Percentiles rank a stretch among this genome's conserved stretches.
Conservation (phyloP, 2,329 filamentous ascomycete genomes). For the Hymenoscyphus infarciens region DNA sequence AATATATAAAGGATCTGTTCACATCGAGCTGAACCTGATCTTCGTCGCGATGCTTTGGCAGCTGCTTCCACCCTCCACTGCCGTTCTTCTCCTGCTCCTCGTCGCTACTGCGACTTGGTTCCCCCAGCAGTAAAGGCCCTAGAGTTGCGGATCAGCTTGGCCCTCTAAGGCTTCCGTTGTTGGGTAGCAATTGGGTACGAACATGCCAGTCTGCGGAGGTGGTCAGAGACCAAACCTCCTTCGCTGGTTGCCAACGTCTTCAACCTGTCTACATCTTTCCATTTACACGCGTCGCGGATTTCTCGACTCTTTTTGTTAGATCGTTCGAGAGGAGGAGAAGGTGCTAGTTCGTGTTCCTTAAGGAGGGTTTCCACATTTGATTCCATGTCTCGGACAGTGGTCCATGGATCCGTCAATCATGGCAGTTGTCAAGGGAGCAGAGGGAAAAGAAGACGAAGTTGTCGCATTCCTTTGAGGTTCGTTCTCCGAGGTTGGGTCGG, state of each 20-base stretch:
- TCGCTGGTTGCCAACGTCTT: constrained; percentile 56
- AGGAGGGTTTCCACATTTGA: constrained; percentile 22
- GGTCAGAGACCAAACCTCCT: constrained; percentile 66
- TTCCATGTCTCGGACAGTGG: constrained; percentile 32
- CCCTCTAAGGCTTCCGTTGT: constrained; percentile 10
- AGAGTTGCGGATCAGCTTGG: constrained; percentile 19
- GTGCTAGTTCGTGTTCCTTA: constrained; percentile 18
- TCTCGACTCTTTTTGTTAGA: constrained; percentile 39
- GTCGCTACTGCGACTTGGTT: constrained; percentile 22
- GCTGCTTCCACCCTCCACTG: constrained; percentile 39
- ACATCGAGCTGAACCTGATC: constrained; percentile 90
- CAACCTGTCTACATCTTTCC: constrained; percentile 53
- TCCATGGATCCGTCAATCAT: constrained; percentile 25
- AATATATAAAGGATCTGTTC: constrained; percentile 94
- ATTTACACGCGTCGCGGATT: constrained; percentile 58
- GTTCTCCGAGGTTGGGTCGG: no score
- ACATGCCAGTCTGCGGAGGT: constrained; percentile 73
- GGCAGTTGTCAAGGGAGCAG: constrained; percentile 10
- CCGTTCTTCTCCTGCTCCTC: constrained; percentile 25
- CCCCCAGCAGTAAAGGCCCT: constrained; percentile 63
- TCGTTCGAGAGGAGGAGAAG: constrained; percentile 13
- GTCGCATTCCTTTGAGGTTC: background rate
- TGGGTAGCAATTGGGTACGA: constrained; percentile 47
- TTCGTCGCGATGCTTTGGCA: constrained; percentile 80
- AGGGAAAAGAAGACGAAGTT: constrained; percentile 1